phyloP scores from a whole-genome alignment of 441 rosid genomes.

The Euphorbia celastroides region DNA sequence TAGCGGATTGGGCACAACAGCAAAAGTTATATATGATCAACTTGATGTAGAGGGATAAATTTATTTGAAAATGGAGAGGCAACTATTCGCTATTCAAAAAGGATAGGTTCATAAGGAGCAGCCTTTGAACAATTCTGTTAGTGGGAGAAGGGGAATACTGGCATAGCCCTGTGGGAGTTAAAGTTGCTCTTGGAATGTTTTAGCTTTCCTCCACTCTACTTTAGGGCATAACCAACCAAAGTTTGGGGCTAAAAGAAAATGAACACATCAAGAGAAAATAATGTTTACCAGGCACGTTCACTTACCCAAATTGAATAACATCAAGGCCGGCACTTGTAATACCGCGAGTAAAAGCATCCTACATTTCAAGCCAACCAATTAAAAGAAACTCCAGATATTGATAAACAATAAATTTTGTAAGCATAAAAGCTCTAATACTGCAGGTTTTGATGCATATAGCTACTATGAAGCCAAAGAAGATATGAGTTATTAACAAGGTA shows the following conservation, averaged over 20 bases:
- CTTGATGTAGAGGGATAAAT: background rate
- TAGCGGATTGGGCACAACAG: conserved; percentile 6
- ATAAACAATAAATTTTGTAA: background rate
- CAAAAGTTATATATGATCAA: background rate
- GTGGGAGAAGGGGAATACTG: too few relatives aligned
- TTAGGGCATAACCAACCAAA: background rate
- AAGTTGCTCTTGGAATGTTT: too few relatives aligned
- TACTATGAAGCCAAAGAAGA: background rate
- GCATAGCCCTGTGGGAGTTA: too few relatives aligned
- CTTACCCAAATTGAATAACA: conserved; percentile 90
- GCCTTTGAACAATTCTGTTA: too few relatives aligned
- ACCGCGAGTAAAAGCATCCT: conserved; percentile 93
- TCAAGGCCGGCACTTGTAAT: conserved; percentile 63
- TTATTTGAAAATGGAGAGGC: background rate
- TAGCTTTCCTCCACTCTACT: too few relatives aligned
- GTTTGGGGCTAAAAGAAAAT: conserved; percentile 6
- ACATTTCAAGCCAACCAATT: conserved; percentile 27
- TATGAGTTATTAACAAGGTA: background rate
- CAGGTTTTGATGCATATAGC: background rate
- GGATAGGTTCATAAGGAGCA: too few relatives aligned
- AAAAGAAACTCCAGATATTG: conserved; percentile 14
- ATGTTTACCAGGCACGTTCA: conserved; percentile 15
- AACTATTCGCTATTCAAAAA: too few relatives aligned
- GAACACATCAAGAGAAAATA: conserved; percentile 2
- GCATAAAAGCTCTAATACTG: conserved; percentile 6